These are phyloP conservation scores for Ustilago trichophora DNA, from an alignment of 1,284 basidiomycete genomes.

Conservation along the genomic window DNA sequence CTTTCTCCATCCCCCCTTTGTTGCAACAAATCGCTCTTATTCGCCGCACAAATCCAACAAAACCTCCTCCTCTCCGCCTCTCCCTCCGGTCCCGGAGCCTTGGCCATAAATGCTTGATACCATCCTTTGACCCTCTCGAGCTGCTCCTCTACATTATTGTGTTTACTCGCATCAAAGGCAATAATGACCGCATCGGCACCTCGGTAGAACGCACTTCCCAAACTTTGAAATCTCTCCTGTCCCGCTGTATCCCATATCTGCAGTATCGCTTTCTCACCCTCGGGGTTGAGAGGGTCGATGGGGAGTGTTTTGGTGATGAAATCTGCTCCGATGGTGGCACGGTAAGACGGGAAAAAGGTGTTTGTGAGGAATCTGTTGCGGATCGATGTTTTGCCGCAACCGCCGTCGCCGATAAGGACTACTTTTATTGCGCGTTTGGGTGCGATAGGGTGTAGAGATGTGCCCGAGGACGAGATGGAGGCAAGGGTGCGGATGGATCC, in stretches of 20 bases:
- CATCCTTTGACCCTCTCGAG: constrained; percentile 28
- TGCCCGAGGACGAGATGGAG: constrained; percentile 19
- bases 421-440: constrained; percentile 50
- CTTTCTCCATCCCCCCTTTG: constrained; percentile 2
- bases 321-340: constrained; percentile 60
- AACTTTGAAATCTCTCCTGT: constrained; percentile 60
- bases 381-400: constrained; percentile 55
- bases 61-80: constrained; percentile 45
- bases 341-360: constrained; percentile 46
- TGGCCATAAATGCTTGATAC: constrained; percentile 53
- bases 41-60: constrained; percentile 57
- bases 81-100: constrained; percentile 33
- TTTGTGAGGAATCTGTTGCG: constrained; percentile 46
- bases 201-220: constrained; percentile 60
- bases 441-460: constrained; percentile 21
- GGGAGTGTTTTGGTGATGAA: constrained; percentile 53
- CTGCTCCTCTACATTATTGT: constrained; percentile 6
- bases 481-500: constrained; percentile 14
- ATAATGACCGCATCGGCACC: constrained; percentile 60
- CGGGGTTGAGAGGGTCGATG: constrained; percentile 14
- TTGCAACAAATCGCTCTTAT: constrained; percentile 50
- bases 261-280: constrained; percentile 36
- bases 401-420: constrained; percentile 56
- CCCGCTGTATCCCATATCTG: constrained; percentile 60
- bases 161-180: constrained; percentile 41